Percentiles rank a stretch among this genome's conserved stretches.
These are phyloP conservation scores for Raffaelea ambrosiae DNA, from an alignment of 2,329 filamentous ascomycete species.

Conservation along the genomic window DNA sequence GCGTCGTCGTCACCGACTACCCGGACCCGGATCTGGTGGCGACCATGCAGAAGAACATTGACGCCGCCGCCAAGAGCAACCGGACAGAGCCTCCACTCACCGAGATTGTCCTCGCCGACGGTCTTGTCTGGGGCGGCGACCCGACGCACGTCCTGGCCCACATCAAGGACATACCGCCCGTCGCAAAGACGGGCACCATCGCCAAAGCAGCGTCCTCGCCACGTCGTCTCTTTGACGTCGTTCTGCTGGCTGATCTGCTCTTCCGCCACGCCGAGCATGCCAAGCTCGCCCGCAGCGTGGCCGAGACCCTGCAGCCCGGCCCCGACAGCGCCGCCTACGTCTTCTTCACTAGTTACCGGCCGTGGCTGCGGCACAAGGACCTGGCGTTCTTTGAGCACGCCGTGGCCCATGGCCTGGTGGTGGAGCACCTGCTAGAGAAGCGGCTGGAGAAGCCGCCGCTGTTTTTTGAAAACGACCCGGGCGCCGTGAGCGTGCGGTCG, in stretches of 20 bases:
- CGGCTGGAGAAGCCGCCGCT: slow-evolving; percentile 70
- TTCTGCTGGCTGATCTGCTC: slow-evolving; percentile 81
- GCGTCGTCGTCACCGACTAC: slow-evolving; percentile 78
- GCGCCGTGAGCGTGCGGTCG: slow-evolving; percentile 70
- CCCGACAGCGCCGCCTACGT: slow-evolving; percentile 61
- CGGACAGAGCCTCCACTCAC: not conserved
- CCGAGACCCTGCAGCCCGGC: slow-evolving; percentile 51
- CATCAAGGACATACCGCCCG: slow-evolving; percentile 39
- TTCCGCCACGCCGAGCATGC: slow-evolving; percentile 86
- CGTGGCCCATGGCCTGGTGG: slow-evolving; percentile 59
- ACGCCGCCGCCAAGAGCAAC: slow-evolving; percentile 25
- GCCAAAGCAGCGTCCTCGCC: too few relatives aligned
- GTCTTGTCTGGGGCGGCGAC: slow-evolving; percentile 77
- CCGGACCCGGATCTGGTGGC: slow-evolving; percentile 75
- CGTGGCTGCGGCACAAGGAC: slow-evolving; percentile 81
- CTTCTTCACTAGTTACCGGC: slow-evolving; percentile 90
- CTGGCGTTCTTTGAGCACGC: slow-evolving; percentile 78
- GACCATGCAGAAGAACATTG: slow-evolving; percentile 71
- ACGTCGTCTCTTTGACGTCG: slow-evolving; percentile 55
- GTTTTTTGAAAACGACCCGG: slow-evolving; percentile 83
- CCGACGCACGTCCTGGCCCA: slow-evolving; percentile 48
- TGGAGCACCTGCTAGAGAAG: slow-evolving; percentile 73
- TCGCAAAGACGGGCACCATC: slow-evolving; percentile 17
- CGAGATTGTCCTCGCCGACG: slow-evolving; percentile 41
- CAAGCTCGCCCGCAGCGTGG: slow-evolving; percentile 66